phyloP scores from a whole-genome alignment of 1,139 yeast genomes.

The Geotrichum macrosporum region DNA sequence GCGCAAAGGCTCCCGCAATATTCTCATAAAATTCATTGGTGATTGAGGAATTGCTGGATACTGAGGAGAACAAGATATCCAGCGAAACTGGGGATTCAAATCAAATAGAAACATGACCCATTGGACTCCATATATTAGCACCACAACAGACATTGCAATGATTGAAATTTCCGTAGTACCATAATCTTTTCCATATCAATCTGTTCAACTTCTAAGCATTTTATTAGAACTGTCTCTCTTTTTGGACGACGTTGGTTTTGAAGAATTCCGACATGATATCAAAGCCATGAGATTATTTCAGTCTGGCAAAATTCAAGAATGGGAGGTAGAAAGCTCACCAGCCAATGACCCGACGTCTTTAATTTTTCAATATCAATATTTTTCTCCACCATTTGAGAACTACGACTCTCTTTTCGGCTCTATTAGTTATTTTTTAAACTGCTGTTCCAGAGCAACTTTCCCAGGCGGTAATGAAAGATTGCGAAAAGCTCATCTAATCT shows the following conservation, averaged over 20 bases:
- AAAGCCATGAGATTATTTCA: conserved; percentile 6
- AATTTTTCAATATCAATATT: conserved; percentile 4
- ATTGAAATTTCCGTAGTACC: too few species aligned
- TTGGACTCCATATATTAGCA: too few species aligned
- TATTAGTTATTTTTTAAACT: neutral
- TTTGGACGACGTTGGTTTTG: neutral
- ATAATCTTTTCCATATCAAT: too few species aligned
- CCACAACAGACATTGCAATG: too few species aligned
- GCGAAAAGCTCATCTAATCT: neutral
- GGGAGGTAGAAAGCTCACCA: conserved; percentile 6
- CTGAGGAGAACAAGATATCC: too few species aligned
- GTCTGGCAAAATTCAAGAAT: conserved; percentile 4
- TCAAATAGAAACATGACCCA: too few species aligned
- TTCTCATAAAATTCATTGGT: too few species aligned
- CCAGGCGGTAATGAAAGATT: neutral
- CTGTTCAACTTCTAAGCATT: neutral
- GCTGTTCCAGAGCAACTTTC: neutral
- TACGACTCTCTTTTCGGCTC: neutral
- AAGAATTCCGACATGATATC: conserved; percentile 1
- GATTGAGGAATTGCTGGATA: too few species aligned
- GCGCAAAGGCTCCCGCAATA: too few species aligned
- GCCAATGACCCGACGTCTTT: conserved; percentile 9
- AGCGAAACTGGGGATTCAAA: too few species aligned
- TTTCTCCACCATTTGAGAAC: neutral
- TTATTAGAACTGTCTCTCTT: neutral